Evolutionary conservation across 2,329 filamentous ascomycete genomes (phyloP), one percentile per base, ranked within the genome.

Genomic region (Dothidotthia symphoricarpi): DNA sequence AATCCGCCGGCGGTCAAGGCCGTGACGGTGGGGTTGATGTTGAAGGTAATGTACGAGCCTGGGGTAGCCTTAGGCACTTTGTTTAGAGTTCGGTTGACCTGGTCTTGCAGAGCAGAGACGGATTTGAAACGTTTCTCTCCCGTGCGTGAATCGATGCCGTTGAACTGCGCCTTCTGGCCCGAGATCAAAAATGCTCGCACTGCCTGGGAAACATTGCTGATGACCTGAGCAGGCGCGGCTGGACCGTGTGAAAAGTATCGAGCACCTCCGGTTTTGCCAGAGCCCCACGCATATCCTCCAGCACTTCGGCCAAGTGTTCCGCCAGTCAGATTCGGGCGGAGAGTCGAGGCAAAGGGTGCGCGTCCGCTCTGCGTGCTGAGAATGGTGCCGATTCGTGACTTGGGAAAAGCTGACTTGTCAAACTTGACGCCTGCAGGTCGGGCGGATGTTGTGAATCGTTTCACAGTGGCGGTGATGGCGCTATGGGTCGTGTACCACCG

Each of bases 151-250:
- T 83, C 82, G 28, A 85, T 66, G 10, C 91, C 91, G 63, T 95
- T 86, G 55, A 90, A 96, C 41, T 86, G 85, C 8, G 86, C 83
- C 65, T 90, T 93, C 59, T 95, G 82, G 0, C 93, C 93, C 0
- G 86, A 89, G n/a, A 95, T 76, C 70, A 88, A 85, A 69, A 98
- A 96, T 10, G 89, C 90, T 36, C 93, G 82, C 59, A 97, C 83
- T 4, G 89, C 93, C 54, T 89, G 83, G 10, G 88, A 95, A n/a
- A 96, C 91, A 68, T 95, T 95, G 66, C 93, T 86, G 34, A 97
- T 80, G 31, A 97, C 88, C 65, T 97, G 88, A 1, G 90, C 88
- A 26, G 88, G 89, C 6, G 84, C 81, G 8, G 87, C 85, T 1
- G 91, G 88, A 1, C 82, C 80, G 69, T 96, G 90, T 1, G 88